Evolutionary conservation across 164 flowering plant species (phyloP).

Genomic region (Aristolochia fimbriata): DNA sequence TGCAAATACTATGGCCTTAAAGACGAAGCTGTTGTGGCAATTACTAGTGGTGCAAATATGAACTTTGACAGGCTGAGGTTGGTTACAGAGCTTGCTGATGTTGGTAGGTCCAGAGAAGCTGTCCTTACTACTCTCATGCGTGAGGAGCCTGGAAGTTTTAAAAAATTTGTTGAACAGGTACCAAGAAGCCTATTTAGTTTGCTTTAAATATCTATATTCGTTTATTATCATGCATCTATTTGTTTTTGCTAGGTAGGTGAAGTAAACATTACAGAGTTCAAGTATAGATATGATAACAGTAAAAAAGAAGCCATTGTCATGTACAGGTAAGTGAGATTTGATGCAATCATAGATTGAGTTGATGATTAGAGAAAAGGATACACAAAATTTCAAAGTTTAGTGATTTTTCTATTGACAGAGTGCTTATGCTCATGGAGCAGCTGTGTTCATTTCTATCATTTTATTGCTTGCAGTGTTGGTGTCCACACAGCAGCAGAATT

Average conservation of each 20-base stretch:
- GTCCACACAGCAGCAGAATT: conserved; percentile 68
- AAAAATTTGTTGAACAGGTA: conserved; percentile 63
- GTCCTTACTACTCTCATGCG: conserved; percentile 84
- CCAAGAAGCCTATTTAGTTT: neutral
- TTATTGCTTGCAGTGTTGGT: conserved; percentile 67
- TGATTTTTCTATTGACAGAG: no score
- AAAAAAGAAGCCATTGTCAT: conserved; percentile 65
- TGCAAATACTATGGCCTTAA: conserved; percentile 86
- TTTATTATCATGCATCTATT: neutral
- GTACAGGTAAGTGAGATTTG: conserved; percentile 50
- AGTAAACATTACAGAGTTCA: conserved; percentile 89
- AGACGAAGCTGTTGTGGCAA: conserved; percentile 67
- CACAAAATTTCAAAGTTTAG: no score
- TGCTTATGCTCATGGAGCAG: no score
- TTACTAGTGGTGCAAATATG: conserved; percentile 98
- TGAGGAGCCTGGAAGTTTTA: conserved; percentile 80
- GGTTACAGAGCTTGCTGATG: conserved; percentile 95
- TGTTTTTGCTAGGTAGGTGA: conserved; percentile 57
- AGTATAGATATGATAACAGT: conserved; percentile 51
- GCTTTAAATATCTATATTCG: neutral
- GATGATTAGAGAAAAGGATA: neutral
- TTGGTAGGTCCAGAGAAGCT: conserved; percentile 92
- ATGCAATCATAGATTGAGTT: neutral
- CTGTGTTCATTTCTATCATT: neutral
- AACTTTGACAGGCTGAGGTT: conserved; percentile 86